phyloP scores from a whole-genome alignment of 2,329 filamentous ascomycete genomes.

The Claviceps humidiphila region DNA sequence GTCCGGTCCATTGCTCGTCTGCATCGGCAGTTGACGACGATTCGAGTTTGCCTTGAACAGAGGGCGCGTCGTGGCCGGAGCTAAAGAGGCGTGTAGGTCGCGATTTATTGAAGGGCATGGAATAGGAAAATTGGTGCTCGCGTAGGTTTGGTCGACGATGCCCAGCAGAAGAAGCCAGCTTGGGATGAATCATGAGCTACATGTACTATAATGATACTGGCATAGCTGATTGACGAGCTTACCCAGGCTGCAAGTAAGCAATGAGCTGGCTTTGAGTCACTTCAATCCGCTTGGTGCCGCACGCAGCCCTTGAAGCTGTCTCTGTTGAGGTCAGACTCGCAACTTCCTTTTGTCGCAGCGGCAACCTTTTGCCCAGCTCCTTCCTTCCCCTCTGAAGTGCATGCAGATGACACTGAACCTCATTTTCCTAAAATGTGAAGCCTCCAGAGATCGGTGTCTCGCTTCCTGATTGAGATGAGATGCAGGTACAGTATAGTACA shows the following conservation, averaged over 20 bases:
- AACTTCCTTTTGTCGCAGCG: neutral
- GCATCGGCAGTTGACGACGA: neutral
- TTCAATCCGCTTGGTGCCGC: neutral
- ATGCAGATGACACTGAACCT: neutral
- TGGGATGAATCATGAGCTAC: neutral
- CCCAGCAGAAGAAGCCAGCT: neutral
- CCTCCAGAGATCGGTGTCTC: too few relatives aligned
- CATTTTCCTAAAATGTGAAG: neutral
- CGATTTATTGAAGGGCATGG: neutral
- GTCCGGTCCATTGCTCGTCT: neutral
- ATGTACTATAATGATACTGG: neutral
- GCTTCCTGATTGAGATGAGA: too few relatives aligned
- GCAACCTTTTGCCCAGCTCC: neutral
- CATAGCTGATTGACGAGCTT: neutral
- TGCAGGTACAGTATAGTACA: too few relatives aligned
- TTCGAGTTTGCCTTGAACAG: neutral
- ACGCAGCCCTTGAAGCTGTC: neutral
- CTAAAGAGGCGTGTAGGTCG: neutral
- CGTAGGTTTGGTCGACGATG: neutral
- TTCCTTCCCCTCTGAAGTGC: neutral
- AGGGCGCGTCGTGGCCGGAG: neutral
- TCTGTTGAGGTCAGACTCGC: neutral
- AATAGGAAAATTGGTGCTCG: neutral
- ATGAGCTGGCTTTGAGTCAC: neutral
- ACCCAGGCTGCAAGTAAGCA: neutral